These are phyloP conservation scores for Globisporangium takayamanum DNA, from an alignment of 352 stramenopile genomes.

Conservation along the genomic window DNA sequence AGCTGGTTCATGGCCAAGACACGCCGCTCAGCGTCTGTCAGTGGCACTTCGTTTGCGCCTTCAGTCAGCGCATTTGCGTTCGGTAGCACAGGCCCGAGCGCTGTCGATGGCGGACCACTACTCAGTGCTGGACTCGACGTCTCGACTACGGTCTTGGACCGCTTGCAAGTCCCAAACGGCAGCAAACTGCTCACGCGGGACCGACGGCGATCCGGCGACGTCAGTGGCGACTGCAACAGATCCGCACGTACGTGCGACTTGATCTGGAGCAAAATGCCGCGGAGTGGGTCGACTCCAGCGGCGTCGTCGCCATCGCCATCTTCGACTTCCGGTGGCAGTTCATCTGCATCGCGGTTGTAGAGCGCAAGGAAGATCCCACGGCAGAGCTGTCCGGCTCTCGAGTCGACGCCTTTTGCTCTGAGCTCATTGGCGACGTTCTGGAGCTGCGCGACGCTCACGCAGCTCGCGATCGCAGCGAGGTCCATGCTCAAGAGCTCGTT, in stretches of 20 bases:
- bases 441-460: conserved; percentile 26
- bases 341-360: conserved; percentile 47
- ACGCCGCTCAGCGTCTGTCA: conserved; percentile 12
- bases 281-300: conserved; percentile 24
- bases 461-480: conserved; percentile 41
- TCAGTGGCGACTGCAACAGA: conserved; percentile 3
- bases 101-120: background rate
- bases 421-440: conserved; percentile 29
- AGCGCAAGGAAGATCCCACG: conserved; percentile 54
- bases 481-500: conserved; percentile 47
- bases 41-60: background rate
- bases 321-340: conserved; percentile 22
- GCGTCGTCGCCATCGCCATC: conserved; percentile 5
- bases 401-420: conserved; percentile 19
- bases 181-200: conserved; percentile 4
- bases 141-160: background rate
- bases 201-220: background rate
- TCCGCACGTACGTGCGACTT: conserved; percentile 39
- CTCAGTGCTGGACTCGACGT: background rate
- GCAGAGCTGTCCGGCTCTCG: conserved; percentile 31
- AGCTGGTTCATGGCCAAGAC: conserved; percentile 34
- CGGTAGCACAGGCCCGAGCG: background rate
- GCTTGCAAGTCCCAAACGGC: conserved; percentile 1
- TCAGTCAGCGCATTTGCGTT: background rate
- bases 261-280: conserved; percentile 36